Base-by-base conservation (phyloP, 2,329 filamentous ascomycete genomes). In the Ploettnerulaceae sp. region DNA sequence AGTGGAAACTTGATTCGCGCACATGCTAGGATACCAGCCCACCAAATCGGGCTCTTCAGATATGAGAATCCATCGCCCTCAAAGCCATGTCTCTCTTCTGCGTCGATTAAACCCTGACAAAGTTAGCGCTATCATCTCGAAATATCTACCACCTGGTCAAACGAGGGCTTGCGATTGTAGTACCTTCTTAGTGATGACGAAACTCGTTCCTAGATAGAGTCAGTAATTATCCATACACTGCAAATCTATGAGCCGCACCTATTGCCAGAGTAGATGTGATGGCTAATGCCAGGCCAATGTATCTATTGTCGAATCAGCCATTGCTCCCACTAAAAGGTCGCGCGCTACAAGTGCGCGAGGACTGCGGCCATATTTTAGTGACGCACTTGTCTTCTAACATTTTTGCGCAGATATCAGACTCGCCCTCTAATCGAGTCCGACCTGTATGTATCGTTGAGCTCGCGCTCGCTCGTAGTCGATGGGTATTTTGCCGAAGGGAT, bases 111-210 rank as follows among this genome's bases (percentile, higher is more conserved):
- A 56, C 91, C 91, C 85, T 91, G 59, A 58, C 39, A 55, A 22
- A 25, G 48, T 60, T 36, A 61, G 57, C 41, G 37, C 15, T 24
- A 22, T 18, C 18, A n/a, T 2, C 7, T 42, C 28, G 37, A 5
- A 21, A 34, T 28, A 39, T 34, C 26, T 47, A 25, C 24, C 29
- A 33, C 8, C 15, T 38, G 18, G 24, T 14, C 24, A 18, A 8
- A 8, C 7, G 18, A 36, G 17, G 28, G 17, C 15, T 17, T 25
- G 15, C 20, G 32, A 34, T 45, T 34, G 40, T 50, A 65, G 67
- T 71, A 93, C 87, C 79, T 96, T 97, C 72, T 98, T 98, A 37
- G 94, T 98, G 62, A 98, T 96, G 58, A 98, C 91, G 68, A 98
- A 98, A 77, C 90, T 95, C 41, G 88, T 89, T 64, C 89, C 89